These are phyloP conservation scores for Fusarium transvaalense DNA, from an alignment of 2,329 filamentous ascomycete species.

Conservation along the genomic window DNA sequence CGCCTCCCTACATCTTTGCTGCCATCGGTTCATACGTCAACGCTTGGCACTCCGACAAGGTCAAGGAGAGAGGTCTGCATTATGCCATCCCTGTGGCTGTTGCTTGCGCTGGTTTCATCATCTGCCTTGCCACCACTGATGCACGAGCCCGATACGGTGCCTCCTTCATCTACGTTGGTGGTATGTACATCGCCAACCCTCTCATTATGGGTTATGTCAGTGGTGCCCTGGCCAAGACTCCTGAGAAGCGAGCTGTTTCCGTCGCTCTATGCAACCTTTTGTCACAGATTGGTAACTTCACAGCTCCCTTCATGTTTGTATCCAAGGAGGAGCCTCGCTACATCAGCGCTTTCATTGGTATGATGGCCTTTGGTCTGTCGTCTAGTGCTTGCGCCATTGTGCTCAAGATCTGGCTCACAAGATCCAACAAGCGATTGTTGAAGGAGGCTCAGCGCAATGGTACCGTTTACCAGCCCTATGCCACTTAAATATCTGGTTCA, in stretches of 20 bases:
- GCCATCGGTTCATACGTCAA: constrained; percentile 22
- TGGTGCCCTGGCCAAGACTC: constrained; percentile 20
- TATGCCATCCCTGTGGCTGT: constrained; percentile 15
- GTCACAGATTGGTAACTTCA: constrained; percentile 21
- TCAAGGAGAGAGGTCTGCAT: constrained; percentile 17
- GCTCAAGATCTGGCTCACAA: constrained; percentile 20
- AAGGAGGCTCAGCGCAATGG: constrained; percentile 21
- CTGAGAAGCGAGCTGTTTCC: constrained; percentile 14
- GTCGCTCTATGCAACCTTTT: constrained; percentile 16
- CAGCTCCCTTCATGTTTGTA: constrained; percentile 24
- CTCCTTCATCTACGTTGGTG: constrained; percentile 5
- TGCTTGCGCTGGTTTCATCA: constrained; percentile 15
- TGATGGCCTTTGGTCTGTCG: constrained; percentile 18
- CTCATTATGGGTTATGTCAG: constrained; percentile 26
- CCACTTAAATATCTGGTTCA: not conserved
- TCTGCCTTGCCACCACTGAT: constrained; percentile 2
- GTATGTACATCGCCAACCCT: constrained; percentile 28
- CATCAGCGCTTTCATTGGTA: constrained; percentile 21
- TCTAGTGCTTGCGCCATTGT: constrained; percentile 11
- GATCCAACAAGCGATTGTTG: constrained; percentile 17
- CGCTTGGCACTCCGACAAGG: constrained; percentile 28
- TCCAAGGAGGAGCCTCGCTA: constrained; percentile 23
- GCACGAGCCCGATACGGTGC: constrained; percentile 14
- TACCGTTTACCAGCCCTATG: constrained; percentile 20
- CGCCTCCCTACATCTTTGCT: constrained; percentile 17